Conservation (phyloP, 2,329 filamentous ascomycete genomes). For the Paraphoma sp. region DNA sequence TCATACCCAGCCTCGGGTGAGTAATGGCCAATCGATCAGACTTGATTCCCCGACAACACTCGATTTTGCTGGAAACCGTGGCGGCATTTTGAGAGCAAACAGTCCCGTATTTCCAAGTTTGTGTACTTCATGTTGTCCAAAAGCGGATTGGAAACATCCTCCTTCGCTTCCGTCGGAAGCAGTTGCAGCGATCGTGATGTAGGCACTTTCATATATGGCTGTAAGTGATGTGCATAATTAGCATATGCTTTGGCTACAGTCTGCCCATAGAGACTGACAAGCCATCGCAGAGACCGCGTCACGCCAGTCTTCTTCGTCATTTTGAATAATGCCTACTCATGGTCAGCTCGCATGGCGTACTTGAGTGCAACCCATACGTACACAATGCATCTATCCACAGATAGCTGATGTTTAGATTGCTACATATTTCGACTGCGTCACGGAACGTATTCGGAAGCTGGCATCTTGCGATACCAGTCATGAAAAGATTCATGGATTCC, state of each 20-base stretch:
- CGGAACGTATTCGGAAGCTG: neutral
- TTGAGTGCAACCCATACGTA: no score
- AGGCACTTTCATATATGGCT: slow-evolving; percentile 8
- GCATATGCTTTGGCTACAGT: no score
- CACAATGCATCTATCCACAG: neutral
- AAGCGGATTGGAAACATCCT: neutral
- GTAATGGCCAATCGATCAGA: slow-evolving; percentile 3
- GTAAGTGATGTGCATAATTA: no score
- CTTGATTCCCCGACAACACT: no score
- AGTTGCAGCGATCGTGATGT: slow-evolving; percentile 9
- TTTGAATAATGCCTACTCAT: slow-evolving; percentile 8
- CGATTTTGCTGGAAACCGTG: no score
- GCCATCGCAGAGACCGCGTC: slow-evolving; percentile 6
- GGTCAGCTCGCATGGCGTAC: neutral
- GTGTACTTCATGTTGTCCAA: no score
- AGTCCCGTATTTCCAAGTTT: neutral
- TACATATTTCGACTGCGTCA: neutral
- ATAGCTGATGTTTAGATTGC: neutral
- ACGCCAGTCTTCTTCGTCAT: slow-evolving; percentile 6
- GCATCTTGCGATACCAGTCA: neutral
- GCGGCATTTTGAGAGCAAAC: neutral
- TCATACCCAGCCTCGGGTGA: slow-evolving; percentile 16
- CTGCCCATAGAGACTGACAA: no score
- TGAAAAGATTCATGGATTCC: neutral
- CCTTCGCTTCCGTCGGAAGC: neutral